Percentiles rank a stretch among this genome's conserved stretches.
These are phyloP conservation scores for Dillenia turbinata DNA, from an alignment of 164 flowering plant species.

Conservation along the genomic window DNA sequence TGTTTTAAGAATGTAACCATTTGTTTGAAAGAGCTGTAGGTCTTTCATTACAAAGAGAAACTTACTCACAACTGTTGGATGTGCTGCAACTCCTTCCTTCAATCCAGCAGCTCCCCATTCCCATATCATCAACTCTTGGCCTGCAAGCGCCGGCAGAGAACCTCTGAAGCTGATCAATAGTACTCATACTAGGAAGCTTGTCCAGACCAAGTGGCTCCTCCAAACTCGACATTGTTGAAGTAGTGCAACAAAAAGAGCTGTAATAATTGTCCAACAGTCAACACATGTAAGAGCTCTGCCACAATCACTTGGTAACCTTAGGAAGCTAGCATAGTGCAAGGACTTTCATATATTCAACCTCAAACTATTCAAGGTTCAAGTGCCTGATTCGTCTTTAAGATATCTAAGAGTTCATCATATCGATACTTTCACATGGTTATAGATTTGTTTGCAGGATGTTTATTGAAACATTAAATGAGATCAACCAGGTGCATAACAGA, in stretches of 20 bases:
- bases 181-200: slow-evolving; percentile 62
- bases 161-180: slow-evolving; percentile 54
- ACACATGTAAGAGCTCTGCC: slow-evolving; percentile 19
- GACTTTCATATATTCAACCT: slow-evolving; percentile 2
- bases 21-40: no score
- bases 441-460: no score
- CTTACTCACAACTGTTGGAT: slow-evolving; percentile 77
- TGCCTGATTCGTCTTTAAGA: slow-evolving; percentile 5
- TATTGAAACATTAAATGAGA: no score
- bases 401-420: no score
- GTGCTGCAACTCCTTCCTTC: slow-evolving; percentile 83
- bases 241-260: slow-evolving; percentile 23
- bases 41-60: not conserved
- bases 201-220: slow-evolving; percentile 82
- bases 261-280: slow-evolving; percentile 12
- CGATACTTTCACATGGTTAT: no score
- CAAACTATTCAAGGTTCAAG: slow-evolving; percentile 3
- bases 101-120: slow-evolving; percentile 69
- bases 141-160: slow-evolving; percentile 73
- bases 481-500: no score
- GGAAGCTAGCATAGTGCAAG: slow-evolving; percentile 11
- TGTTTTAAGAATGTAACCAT: no score
- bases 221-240: slow-evolving; percentile 78
- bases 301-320: slow-evolving; percentile 20
- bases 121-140: slow-evolving; percentile 50